phyloP scores from a whole-genome alignment of 768 basidiomycete genomes.

The Psilocybe subaeruginosa region DNA sequence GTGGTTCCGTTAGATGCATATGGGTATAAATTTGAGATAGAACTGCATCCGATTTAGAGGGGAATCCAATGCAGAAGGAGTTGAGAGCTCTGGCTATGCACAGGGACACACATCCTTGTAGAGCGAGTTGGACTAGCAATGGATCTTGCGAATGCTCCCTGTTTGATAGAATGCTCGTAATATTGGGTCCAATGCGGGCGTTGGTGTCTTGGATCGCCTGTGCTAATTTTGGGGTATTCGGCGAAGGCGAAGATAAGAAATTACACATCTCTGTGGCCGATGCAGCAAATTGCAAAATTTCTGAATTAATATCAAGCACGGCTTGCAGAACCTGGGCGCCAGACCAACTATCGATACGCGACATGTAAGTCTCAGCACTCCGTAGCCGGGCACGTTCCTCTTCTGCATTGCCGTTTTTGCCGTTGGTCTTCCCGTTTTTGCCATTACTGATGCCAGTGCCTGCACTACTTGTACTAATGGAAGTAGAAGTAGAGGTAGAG shows the following conservation, averaged over 20 bases:
- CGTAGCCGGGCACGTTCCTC: conserved; percentile 63
- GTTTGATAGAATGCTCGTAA: conserved; percentile 61
- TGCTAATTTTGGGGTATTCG: conserved; percentile 37
- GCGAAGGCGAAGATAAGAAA: conserved; percentile 44
- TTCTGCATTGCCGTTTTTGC: conserved; percentile 13
- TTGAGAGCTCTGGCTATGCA: conserved; percentile 70
- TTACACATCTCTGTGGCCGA: conserved; percentile 71
- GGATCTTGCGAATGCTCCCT: conserved; percentile 78
- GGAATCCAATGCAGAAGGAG: conserved; percentile 75
- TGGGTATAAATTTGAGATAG: conserved; percentile 63
- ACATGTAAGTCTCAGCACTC: conserved; percentile 69
- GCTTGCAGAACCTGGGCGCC: conserved; percentile 80
- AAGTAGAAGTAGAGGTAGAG: conserved; percentile 15
- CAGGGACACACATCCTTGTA: conserved; percentile 71
- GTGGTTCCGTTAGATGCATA: conserved; percentile 63
- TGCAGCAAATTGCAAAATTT: conserved; percentile 80
- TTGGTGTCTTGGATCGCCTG: conserved; percentile 64
- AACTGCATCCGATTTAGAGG: conserved; percentile 68
- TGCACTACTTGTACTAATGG: conserved; percentile 18
- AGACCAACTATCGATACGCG: conserved; percentile 75
- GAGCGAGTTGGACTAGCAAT: conserved; percentile 73
- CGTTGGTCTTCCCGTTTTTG: background rate
- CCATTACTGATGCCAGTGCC: conserved; percentile 9
- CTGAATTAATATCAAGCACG: conserved; percentile 78
- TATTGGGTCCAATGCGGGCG: conserved; percentile 62